These are phyloP conservation scores for Acer saccharum DNA, from an alignment of 345 rosid species.

Conservation along the genomic window DNA sequence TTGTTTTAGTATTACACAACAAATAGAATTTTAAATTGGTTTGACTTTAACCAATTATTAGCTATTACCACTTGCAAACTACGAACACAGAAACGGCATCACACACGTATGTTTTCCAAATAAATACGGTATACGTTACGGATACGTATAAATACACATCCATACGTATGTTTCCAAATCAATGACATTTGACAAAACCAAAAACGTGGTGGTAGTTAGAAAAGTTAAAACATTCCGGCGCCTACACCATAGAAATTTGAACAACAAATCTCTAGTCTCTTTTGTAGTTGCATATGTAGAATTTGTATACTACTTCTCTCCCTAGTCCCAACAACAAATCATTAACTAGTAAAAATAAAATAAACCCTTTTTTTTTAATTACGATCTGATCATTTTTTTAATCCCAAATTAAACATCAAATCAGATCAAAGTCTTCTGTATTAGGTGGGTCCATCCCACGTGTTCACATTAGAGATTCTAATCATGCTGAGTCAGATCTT, in stretches of 20 bases:
- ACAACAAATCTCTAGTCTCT: neutral
- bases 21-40: neutral
- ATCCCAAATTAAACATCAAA: neutral
- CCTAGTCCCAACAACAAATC: neutral
- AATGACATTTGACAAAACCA: constrained; percentile 13
- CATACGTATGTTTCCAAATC: constrained; percentile 17
- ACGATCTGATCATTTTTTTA: neutral
- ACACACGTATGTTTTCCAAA: too few species aligned
- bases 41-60: neutral
- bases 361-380: neutral
- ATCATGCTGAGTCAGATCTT: constrained; percentile 34
- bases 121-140: neutral
- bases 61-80: too few species aligned
- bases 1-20: too few species aligned
- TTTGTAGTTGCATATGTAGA: neutral
- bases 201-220: constrained; percentile 4
- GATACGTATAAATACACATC: neutral
- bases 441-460: constrained; percentile 37
- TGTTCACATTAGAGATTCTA: constrained; percentile 27
- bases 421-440: neutral
- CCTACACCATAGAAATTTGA: constrained; percentile 30
- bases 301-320: constrained; percentile 24
- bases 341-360: neutral
- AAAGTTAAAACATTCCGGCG: constrained; percentile 33
- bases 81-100: too few species aligned